Base-by-base conservation (phyloP, 2,329 filamentous ascomycete genomes). In the Domatiomyces globalis region DNA sequence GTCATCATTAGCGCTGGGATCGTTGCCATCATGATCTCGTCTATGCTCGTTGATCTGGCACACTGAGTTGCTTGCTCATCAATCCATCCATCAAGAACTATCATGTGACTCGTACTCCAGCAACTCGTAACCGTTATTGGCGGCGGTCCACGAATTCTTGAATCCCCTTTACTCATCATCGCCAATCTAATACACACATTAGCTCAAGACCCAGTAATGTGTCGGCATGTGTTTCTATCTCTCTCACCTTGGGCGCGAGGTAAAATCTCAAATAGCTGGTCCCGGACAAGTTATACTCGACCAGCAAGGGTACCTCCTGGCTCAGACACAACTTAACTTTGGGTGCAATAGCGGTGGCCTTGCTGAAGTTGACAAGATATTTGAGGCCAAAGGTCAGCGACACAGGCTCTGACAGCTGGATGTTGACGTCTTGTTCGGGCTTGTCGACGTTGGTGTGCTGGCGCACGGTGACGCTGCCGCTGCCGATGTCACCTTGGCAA, bases 281-380 rank as follows among this genome's bases (percentile, higher is more conserved):
- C 59, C 85, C 84, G 50, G 77, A 76, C 55, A 95, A 72, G 51
- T 73, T 75, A 71, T 96, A 98, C 75, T 98, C 92, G 45, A 98
- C 92, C 62, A 96, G 76, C 60, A 98, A 81, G 25, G 92, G 92
- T 49, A 98, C 90, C 72, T 98, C 92, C 70, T 88, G 89, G 49
- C 90, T 96, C 61, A 98, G 78, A 72, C 85, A 94, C 62, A 98
- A 83, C 73, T 85, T 92, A 70, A 98, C 94, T 60, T 79, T 77
- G 61, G 70, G 74, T 42, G 89, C 90, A 55, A 98, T 76, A 49
- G 81, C 83, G 57, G 87, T 85, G 33, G 94, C 94, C 76, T 98
- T 98, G 85, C 92, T 96, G 76, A 98, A 98, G 79, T 96, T 96
- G 77, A 94, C 87, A 2, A 98, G 83, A 73, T 98, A 98, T 75